Evolutionary conservation across 257 asterid species (phyloP).

Genomic region (Plantago elongata): DNA sequence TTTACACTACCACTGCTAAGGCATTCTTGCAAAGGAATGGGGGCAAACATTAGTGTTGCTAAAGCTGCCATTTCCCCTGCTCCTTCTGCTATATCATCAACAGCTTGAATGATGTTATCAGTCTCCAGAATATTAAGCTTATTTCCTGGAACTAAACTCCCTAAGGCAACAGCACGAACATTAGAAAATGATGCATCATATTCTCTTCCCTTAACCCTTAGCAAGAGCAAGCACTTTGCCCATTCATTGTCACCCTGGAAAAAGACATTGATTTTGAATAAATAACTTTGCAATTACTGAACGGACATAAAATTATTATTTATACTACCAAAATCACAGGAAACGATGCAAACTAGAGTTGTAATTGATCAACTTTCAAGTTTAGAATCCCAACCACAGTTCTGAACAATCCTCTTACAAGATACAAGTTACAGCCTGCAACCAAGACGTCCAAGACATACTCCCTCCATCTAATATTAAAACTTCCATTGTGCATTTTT

Average conservation of each 20-base stretch:
- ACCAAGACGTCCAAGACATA: slow-evolving; percentile 17
- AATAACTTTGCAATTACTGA: slow-evolving; percentile 20
- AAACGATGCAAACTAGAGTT: slow-evolving; percentile 1
- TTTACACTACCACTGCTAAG: slow-evolving; percentile 90
- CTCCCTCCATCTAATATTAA: neutral
- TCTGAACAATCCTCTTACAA: neutral
- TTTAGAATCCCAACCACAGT: slow-evolving; percentile 9
- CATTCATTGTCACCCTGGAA: slow-evolving; percentile 86
- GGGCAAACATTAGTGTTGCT: slow-evolving; percentile 94
- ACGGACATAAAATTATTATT: slow-evolving; percentile 15
- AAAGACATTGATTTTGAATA: slow-evolving; percentile 25
- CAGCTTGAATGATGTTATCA: slow-evolving; percentile 67
- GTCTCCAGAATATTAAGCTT: slow-evolving; percentile 52
- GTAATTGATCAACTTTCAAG: slow-evolving; percentile 18
- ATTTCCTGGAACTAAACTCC: slow-evolving; percentile 58
- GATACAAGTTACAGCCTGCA: neutral
- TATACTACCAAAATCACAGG: slow-evolving; percentile 8
- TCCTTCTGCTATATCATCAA: slow-evolving; percentile 98
- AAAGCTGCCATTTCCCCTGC: slow-evolving; percentile 96
- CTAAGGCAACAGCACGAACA: slow-evolving; percentile 83
- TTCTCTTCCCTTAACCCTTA: slow-evolving; percentile 87
- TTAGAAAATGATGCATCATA: slow-evolving; percentile 92
- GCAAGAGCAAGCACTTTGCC: slow-evolving; percentile 82
- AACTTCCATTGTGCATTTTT: too few relatives aligned
- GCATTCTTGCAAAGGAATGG: slow-evolving; percentile 86